These are phyloP conservation scores for Beauveria sp. DNA, from an alignment of 2,329 filamentous ascomycete species.

Conservation along the genomic window DNA sequence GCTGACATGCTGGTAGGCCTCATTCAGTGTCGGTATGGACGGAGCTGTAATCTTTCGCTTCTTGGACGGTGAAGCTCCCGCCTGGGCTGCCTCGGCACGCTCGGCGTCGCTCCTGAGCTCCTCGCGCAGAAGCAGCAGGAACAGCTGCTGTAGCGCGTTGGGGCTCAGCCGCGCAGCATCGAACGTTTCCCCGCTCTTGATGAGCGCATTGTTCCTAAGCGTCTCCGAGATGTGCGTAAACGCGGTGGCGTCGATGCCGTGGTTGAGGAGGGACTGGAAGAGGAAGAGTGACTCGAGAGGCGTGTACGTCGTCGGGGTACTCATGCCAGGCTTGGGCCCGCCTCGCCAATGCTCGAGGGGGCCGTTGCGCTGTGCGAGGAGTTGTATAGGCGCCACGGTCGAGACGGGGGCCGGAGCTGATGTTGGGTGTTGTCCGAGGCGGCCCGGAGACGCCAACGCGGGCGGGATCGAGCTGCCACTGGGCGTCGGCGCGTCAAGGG, in stretches of 20 bases:
- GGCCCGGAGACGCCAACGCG: neutral
- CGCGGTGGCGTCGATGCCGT: constrained; percentile 56
- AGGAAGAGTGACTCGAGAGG: constrained; percentile 79
- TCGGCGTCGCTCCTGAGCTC: constrained; percentile 52
- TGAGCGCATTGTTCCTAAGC: constrained; percentile 64
- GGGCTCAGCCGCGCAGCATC: constrained; percentile 67
- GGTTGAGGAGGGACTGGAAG: constrained; percentile 67
- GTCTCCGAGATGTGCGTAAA: constrained; percentile 68
- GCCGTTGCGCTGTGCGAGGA: constrained; percentile 43
- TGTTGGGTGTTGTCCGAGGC: neutral
- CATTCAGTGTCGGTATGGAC: constrained; percentile 54
- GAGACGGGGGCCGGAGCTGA: neutral
- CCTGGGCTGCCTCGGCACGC: constrained; percentile 23
- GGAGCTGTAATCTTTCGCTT: constrained; percentile 70
- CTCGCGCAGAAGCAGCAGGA: constrained; percentile 67
- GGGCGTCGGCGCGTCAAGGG: neutral
- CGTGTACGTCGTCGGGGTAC: constrained; percentile 59
- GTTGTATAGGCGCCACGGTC: constrained; percentile 49
- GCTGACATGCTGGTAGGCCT: constrained; percentile 57
- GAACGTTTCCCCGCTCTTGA: constrained; percentile 63
- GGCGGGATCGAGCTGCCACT: neutral
- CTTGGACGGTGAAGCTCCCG: constrained; percentile 45
- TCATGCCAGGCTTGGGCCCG: constrained; percentile 45
- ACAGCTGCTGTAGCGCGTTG: constrained; percentile 71
- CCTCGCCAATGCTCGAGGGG: constrained; percentile 50